Percentiles rank a stretch among this genome's conserved stretches.
Evolutionary conservation across 2,329 filamentous ascomycete species (phyloP).

Genomic region (Stromatinia cepivora): DNA sequence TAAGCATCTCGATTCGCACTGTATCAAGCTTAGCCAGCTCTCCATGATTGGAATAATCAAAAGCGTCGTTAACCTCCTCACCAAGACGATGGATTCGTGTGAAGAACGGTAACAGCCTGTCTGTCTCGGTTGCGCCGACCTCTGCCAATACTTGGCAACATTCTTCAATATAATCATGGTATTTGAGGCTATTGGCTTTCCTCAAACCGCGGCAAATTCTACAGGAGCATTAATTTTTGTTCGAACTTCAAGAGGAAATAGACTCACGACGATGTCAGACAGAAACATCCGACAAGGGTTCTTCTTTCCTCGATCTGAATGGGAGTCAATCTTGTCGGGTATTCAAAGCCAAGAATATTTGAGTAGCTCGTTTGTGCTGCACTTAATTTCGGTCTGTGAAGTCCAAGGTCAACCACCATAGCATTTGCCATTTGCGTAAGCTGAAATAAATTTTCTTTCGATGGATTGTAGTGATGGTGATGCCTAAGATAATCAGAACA

Average conservation of each 20-base stretch:
- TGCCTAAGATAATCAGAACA: slow-evolving; percentile 29
- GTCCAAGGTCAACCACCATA: slow-evolving; percentile 39
- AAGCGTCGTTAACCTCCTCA: slow-evolving; percentile 37
- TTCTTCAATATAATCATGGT: slow-evolving; percentile 33
- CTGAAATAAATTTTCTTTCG: slow-evolving; percentile 40
- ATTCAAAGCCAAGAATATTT: slow-evolving; percentile 5
- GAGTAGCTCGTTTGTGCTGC: neutral
- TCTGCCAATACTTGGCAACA: slow-evolving; percentile 33
- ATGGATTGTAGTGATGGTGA: slow-evolving; percentile 39
- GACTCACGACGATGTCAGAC: slow-evolving; percentile 35
- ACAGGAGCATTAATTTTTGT: neutral
- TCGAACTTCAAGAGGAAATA: neutral
- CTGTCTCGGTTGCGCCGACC: slow-evolving; percentile 29
- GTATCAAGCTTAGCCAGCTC: slow-evolving; percentile 31
- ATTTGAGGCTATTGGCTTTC: slow-evolving; percentile 35
- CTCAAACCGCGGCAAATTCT: slow-evolving; percentile 36
- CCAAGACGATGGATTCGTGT: slow-evolving; percentile 34
- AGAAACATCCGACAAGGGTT: slow-evolving; percentile 37
- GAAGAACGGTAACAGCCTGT: slow-evolving; percentile 35
- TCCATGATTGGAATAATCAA: slow-evolving; percentile 33
- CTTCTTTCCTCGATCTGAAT: slow-evolving; percentile 31
- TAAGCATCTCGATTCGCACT: slow-evolving; percentile 33
- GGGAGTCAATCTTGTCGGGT: neutral
- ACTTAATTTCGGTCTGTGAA: slow-evolving; percentile 26
- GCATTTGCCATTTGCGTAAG: slow-evolving; percentile 39